These are phyloP conservation scores for Physcomitrium patens DNA, from an alignment of 225 moss, liverwort and hornwort species.

Conservation along the genomic window DNA sequence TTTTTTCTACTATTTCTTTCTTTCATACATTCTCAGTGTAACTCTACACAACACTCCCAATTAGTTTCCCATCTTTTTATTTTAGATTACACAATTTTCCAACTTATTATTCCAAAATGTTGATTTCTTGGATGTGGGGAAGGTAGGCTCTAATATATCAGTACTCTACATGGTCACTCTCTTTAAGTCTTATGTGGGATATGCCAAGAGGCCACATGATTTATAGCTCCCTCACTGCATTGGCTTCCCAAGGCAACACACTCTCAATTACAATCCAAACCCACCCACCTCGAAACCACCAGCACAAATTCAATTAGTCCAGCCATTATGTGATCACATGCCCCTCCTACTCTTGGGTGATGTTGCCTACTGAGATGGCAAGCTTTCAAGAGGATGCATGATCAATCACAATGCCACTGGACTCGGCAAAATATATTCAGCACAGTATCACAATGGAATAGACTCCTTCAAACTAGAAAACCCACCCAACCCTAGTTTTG, in stretches of 20 bases:
- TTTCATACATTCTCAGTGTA: no score
- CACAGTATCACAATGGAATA: no score
- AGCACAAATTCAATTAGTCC: not conserved
- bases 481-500: no score
- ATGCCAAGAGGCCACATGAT: conserved; percentile 43
- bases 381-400: conserved; percentile 34
- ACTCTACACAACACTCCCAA: no score
- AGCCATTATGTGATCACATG: conserved; percentile 19
- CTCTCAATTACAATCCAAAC: not conserved
- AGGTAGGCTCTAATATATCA: not conserved
- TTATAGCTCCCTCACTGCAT: conserved; percentile 11
- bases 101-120: no score
- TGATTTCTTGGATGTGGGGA: not conserved
- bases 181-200: conserved; percentile 38
- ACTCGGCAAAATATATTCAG: not conserved
- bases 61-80: no score
- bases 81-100: no score
- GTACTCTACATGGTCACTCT: conserved; percentile 8
- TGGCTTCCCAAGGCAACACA: conserved; percentile 23
- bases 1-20: no score
- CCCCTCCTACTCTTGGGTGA: conserved; percentile 9
- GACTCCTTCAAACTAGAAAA: no score
- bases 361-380: not conserved
- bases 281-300: conserved; percentile 33
- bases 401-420: not conserved